Evolutionary conservation across 306 rosid genomes (phyloP).

Genomic region (Dalbergia cultrata): DNA sequence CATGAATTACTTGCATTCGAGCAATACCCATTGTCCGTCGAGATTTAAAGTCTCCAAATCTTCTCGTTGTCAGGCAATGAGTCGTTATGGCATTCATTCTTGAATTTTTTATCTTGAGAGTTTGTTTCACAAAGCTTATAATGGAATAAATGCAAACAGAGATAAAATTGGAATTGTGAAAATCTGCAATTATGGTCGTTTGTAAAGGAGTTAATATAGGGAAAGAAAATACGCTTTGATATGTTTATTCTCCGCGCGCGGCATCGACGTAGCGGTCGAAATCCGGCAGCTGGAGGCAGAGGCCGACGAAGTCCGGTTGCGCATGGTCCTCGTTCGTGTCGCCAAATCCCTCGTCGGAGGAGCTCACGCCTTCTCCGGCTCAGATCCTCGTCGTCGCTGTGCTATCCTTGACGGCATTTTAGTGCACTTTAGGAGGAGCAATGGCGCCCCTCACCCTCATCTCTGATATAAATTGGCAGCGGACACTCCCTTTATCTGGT

Average conservation of each 20-base stretch:
- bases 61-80: conserved; percentile 97
- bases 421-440: too few species aligned
- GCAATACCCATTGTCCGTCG: conserved; percentile 94
- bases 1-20: conserved; percentile 98
- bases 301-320: too few species aligned
- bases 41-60: conserved; percentile 96
- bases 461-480: too few species aligned
- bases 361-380: too few species aligned
- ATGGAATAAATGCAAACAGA: conserved; percentile 17
- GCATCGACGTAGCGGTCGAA: too few species aligned
- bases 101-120: conserved; percentile 36
- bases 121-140: conserved; percentile 32
- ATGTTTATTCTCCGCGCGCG: background rate
- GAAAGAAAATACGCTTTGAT: conserved; percentile 20
- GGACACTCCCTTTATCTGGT: too few species aligned
- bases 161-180: conserved; percentile 14
- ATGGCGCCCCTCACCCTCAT: too few species aligned
- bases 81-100: conserved; percentile 78
- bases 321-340: too few species aligned
- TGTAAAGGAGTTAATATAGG: background rate
- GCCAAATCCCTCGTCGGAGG: too few species aligned
- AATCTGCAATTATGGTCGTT: conserved; percentile 17
- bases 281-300: too few species aligned
- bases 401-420: too few species aligned
- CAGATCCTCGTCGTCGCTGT: too few species aligned